Conservation (phyloP, 2,329 filamentous ascomycete genomes). For the Aspergillus awamori region DNA sequence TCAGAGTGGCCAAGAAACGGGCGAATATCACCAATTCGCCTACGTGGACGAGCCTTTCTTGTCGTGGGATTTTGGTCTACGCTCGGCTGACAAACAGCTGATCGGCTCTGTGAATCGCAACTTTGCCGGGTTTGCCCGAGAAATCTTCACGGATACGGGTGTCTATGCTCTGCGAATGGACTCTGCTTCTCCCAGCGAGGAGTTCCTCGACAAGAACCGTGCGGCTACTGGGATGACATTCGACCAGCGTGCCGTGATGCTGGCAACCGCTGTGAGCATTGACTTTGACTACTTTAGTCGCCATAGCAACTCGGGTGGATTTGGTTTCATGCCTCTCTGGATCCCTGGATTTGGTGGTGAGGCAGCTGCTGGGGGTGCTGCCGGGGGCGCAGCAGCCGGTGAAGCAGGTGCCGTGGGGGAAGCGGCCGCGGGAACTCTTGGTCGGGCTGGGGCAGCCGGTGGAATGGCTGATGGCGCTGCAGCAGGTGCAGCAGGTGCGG, state of each 20-base stretch:
- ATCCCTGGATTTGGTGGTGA: constrained; percentile 50
- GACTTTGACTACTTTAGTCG: constrained; percentile 71
- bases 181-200: constrained; percentile 52
- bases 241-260: constrained; percentile 67
- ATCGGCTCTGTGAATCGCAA: constrained; percentile 67
- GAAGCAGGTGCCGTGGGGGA: constrained; percentile 42
- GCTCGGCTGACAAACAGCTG: constrained; percentile 52
- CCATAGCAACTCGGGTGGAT: constrained; percentile 53
- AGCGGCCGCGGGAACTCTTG: constrained; percentile 40
- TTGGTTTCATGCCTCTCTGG: constrained; percentile 58
- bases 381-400: constrained; percentile 42
- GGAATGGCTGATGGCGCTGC: constrained; percentile 42
- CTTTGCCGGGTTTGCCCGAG: constrained; percentile 64
- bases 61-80: constrained; percentile 66
- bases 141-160: constrained; percentile 68
- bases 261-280: constrained; percentile 66
- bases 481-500: constrained; percentile 56
- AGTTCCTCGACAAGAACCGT: constrained; percentile 26
- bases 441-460: constrained; percentile 45
- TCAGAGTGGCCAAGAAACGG: constrained; percentile 32
- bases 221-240: constrained; percentile 60
- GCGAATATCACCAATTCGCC: constrained; percentile 62
- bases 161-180: constrained; percentile 69
- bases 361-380: constrained; percentile 42
- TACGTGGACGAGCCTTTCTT: constrained; percentile 65